Evolutionary conservation across 2,329 filamentous ascomycete species (phyloP).

Genomic region (Diaporthe caulivora): DNA sequence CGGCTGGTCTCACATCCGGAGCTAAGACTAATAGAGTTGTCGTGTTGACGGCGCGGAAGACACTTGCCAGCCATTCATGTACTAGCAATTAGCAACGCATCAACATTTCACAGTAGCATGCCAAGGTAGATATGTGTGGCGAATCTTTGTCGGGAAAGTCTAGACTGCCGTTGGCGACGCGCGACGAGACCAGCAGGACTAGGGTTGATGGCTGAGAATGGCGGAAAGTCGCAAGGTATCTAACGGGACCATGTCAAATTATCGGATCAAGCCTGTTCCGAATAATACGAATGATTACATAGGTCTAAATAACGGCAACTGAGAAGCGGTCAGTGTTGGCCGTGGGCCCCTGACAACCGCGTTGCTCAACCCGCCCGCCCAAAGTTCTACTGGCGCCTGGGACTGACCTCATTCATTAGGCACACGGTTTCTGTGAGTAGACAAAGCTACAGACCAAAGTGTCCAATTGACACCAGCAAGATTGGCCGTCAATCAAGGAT

Average conservation of each 20-base stretch:
- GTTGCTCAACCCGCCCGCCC: neutral
- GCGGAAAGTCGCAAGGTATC: neutral
- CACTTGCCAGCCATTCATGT: neutral
- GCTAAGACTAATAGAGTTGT: constrained; percentile 8
- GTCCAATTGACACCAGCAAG: too few relatives aligned
- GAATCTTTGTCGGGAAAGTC: too few relatives aligned
- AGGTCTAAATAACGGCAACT: neutral
- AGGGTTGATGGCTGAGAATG: neutral
- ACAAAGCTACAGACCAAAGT: neutral
- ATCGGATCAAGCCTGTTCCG: too few relatives aligned
- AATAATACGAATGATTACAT: neutral
- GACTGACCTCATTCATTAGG: too few relatives aligned
- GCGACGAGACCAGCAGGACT: neutral
- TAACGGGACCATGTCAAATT: neutral
- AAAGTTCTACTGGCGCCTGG: too few relatives aligned
- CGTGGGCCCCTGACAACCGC: neutral
- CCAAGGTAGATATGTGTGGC: neutral
- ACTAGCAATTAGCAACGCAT: neutral
- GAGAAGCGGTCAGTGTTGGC: neutral
- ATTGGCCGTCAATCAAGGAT: too few relatives aligned
- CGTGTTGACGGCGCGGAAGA: neutral
- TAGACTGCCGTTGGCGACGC: neutral
- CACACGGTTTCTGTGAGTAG: neutral
- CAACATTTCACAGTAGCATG: neutral
- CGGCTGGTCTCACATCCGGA: constrained; percentile 23